Evolutionary conservation across 306 rosid species (phyloP).

Genomic region (Adenanthera pavonina): DNA sequence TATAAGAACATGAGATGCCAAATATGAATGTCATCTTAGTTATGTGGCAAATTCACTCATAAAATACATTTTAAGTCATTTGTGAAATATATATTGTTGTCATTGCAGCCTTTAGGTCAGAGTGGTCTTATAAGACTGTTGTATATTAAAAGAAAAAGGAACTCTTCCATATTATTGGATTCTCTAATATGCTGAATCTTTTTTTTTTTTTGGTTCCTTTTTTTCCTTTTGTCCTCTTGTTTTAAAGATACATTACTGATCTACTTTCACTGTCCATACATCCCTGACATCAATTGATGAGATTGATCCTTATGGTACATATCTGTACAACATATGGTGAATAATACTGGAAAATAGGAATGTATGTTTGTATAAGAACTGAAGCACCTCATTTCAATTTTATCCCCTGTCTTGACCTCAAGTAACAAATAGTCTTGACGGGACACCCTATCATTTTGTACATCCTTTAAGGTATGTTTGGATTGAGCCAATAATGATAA

Average conservation of each 20-base stretch:
- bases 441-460: background rate
- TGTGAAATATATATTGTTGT: background rate
- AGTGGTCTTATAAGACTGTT: background rate
- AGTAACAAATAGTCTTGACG: background rate
- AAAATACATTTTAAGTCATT: background rate
- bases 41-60: background rate
- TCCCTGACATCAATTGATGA: background rate
- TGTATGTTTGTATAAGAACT: background rate
- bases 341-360: background rate
- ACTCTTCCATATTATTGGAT: background rate
- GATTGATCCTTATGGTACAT: background rate
- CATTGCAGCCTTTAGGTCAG: background rate
- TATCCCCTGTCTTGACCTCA: background rate
- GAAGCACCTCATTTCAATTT: background rate
- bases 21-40: background rate
- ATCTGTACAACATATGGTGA: conserved; percentile 2
- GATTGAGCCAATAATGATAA: background rate
- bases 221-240: background rate
- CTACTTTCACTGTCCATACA: background rate
- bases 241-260: background rate
- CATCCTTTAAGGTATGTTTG: background rate
- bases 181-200: background rate
- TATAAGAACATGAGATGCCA: background rate
- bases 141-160: background rate
- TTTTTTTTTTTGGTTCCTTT: background rate